Evolutionary conservation across 495 filamentous ascomycete genomes (phyloP).

Genomic region (Collariella sp.): DNA sequence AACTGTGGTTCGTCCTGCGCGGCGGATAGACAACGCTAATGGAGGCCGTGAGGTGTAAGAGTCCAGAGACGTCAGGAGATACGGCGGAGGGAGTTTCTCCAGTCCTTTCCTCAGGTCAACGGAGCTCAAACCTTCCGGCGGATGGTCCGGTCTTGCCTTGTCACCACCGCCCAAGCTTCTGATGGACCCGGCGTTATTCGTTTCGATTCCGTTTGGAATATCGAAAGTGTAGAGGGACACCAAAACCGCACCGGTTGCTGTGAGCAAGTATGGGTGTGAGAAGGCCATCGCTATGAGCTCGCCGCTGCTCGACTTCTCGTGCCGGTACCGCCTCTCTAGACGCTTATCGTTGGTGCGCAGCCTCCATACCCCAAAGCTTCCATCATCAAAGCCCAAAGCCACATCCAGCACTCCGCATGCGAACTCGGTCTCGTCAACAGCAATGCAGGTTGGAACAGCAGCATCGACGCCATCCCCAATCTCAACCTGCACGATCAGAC

Average conservation of each 20-base stretch:
- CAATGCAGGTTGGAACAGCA: constrained; percentile 55
- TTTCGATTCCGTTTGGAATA: constrained; percentile 14
- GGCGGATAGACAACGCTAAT: constrained; percentile 66
- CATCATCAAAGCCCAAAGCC: constrained; percentile 68
- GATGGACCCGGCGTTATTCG: too few relatives aligned
- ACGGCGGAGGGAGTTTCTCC: constrained; percentile 28
- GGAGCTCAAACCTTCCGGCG: too few relatives aligned
- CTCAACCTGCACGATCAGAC: constrained; percentile 42
- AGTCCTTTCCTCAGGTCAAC: neutral
- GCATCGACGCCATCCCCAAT: constrained; percentile 22
- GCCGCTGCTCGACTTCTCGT: constrained; percentile 49
- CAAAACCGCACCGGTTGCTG: constrained; percentile 61
- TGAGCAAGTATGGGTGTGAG: constrained; percentile 66
- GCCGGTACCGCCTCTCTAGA: constrained; percentile 45
- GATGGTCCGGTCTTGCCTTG: neutral
- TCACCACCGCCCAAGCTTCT: too few relatives aligned
- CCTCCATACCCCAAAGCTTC: constrained; percentile 61
- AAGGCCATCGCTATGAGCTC: constrained; percentile 68
- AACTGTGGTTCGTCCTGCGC: constrained; percentile 50
- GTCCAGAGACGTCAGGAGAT: constrained; percentile 67
- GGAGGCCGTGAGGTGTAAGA: constrained; percentile 76
- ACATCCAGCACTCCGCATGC: constrained; percentile 40
- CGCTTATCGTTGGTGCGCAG: constrained; percentile 38
- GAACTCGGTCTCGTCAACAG: constrained; percentile 45
- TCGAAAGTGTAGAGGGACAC: constrained; percentile 67